Base-by-base conservation (phyloP, 495 filamentous ascomycete genomes). In the Hypomontagnella submonticulosa region DNA sequence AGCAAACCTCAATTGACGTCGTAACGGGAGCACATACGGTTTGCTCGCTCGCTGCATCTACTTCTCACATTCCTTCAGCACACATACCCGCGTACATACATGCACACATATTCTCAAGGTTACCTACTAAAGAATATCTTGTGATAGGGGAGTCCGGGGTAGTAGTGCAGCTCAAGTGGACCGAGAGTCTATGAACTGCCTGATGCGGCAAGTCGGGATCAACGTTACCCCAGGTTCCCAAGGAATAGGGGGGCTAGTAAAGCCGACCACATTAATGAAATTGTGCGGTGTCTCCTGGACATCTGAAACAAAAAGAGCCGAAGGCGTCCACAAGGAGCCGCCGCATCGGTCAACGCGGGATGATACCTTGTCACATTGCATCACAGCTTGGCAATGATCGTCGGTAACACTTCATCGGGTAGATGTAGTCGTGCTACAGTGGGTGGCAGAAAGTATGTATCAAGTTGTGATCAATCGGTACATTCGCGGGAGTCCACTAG, bases 141-240 rank as follows among this genome's bases (percentile, higher is more conserved):
- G 52, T 58, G 47, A 58, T 42, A 47, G 12, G 27, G 15, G 30
- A 44, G 41, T 38, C 46, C 23, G 12, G 47, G 57, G 34, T 57
- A 37, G 46, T 27, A 33, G 20, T 36, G 19, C n/a, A 60, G 50
- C 41, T 27, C 18, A 44, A 56, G 66, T 56, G 66, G 66, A 49
- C 23, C 55, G 33, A 6, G 18, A n/a, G 18, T 16, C 18, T 52
- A 15, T 32, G 66, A 62, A 55, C 66, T 69, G 50, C 66, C 66
- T 56, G n/a, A 56, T 69, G 13, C 1, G 51, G 66, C 42, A 60
- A 63, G 37, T 69, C 66, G 55, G 19, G 18, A 56, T 69, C 19
- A 63, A 69, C 66, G 66, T 69, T 69, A 69, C 66, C 66, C 66
- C 66, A 60, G 66, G 38, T 63, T 63, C 58, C 42, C 38, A 20